A percentile compares a stretch with the other conserved stretches of the same genome.
Evolutionary conservation across 1,284 basidiomycete species (phyloP).

Genomic region (Leccinum subspadiceum): DNA sequence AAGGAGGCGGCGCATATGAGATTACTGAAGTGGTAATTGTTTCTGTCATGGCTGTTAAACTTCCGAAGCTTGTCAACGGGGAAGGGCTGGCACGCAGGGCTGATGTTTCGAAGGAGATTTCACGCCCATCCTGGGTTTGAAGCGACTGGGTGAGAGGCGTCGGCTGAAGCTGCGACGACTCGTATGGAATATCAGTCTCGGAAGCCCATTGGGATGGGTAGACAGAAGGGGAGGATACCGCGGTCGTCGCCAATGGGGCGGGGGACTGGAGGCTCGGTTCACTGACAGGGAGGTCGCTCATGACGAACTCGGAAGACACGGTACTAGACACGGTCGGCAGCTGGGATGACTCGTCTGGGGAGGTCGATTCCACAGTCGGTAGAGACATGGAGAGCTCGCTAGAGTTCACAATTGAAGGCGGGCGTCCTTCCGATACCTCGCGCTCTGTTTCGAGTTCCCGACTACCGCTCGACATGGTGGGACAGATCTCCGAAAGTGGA

Average conservation of each 20-base stretch:
- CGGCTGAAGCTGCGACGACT: slow-evolving; percentile 65
- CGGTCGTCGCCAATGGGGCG: slow-evolving; percentile 21
- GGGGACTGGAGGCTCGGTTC: slow-evolving; percentile 25
- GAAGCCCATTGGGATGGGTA: slow-evolving; percentile 50
- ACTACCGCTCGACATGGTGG: slow-evolving; percentile 26
- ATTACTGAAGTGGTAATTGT: slow-evolving; percentile 32
- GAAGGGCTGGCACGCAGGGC: slow-evolving; percentile 50
- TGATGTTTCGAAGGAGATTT: slow-evolving; percentile 63
- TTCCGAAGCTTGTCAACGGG: slow-evolving; percentile 35
- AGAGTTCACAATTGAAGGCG: slow-evolving; percentile 22
- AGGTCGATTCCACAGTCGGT: slow-evolving; percentile 24
- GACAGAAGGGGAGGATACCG: slow-evolving; percentile 37
- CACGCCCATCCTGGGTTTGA: slow-evolving; percentile 54
- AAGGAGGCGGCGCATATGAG: neutral
- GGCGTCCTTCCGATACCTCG: slow-evolving; percentile 12
- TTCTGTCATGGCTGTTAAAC: slow-evolving; percentile 37
- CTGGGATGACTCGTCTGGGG: slow-evolving; percentile 22
- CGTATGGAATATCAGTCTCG: slow-evolving; percentile 64
- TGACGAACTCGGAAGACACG: slow-evolving; percentile 35
- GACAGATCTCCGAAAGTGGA: slow-evolving; percentile 39
- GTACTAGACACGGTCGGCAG: slow-evolving; percentile 22
- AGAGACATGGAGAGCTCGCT: slow-evolving; percentile 25
- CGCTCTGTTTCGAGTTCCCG: slow-evolving; percentile 25
- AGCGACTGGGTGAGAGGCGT: slow-evolving; percentile 63
- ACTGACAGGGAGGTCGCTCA: slow-evolving; percentile 28